Percentiles rank a stretch among this genome's conserved stretches.
Conservation (phyloP, 2,329 filamentous ascomycete genomes). For the Lecanoromycetidae sp. region DNA sequence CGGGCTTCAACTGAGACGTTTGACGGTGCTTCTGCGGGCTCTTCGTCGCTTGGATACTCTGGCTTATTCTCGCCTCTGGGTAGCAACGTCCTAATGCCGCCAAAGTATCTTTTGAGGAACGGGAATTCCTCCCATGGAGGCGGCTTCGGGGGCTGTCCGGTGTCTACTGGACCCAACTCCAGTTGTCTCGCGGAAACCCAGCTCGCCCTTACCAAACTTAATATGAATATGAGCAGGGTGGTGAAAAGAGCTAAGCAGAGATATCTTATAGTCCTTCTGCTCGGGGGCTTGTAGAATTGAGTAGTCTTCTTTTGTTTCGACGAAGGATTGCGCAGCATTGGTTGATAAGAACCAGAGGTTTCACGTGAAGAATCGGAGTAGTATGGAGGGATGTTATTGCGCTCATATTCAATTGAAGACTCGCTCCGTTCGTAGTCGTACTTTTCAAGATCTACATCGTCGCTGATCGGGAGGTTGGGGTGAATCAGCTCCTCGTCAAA, state of each 20-base stretch:
- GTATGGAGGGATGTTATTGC: slow-evolving; percentile 29
- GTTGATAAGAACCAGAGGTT: slow-evolving; percentile 28
- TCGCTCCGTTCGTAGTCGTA: slow-evolving; percentile 18
- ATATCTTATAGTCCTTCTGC: slow-evolving; percentile 58
- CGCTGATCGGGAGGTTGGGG: neutral
- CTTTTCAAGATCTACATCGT: slow-evolving; percentile 15
- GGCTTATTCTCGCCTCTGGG: slow-evolving; percentile 54
- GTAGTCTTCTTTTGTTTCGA: slow-evolving; percentile 25
- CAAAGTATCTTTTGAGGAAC: slow-evolving; percentile 80
- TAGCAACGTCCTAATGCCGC: slow-evolving; percentile 64
- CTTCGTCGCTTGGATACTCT: slow-evolving; percentile 60
- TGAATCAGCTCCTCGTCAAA: neutral
- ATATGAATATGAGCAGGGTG: slow-evolving; percentile 50
- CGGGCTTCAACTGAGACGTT: slow-evolving; percentile 10
- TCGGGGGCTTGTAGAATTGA: slow-evolving; percentile 51
- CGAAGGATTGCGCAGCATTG: slow-evolving; percentile 29
- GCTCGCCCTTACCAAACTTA: slow-evolving; percentile 62
- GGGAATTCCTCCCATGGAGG: slow-evolving; percentile 73
- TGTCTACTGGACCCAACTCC: slow-evolving; percentile 44
- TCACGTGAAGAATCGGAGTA: slow-evolving; percentile 45
- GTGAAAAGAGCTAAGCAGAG: slow-evolving; percentile 50
- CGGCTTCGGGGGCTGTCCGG: slow-evolving; percentile 50
- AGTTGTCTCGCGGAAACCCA: slow-evolving; percentile 55
- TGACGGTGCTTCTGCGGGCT: slow-evolving; percentile 41
- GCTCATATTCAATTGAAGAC: slow-evolving; percentile 23